Base-by-base conservation (phyloP, 495 filamentous ascomycete genomes). In the Astrothelium subdiscretum region DNA sequence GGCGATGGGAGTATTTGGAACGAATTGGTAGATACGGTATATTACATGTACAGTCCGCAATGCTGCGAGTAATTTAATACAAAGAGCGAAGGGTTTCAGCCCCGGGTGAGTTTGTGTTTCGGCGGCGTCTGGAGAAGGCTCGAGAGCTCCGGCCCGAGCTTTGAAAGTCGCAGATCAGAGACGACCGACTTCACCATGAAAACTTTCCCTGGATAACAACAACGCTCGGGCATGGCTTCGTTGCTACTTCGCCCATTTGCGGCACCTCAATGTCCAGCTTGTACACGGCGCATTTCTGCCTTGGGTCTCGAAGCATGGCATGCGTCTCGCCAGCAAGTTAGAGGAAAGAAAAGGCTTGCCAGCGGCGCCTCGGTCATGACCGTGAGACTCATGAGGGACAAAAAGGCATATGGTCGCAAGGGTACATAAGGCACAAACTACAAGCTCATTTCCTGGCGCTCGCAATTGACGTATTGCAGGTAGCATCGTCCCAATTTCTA, bases 381-480 rank as follows among this genome's bases (percentile, higher is more conserved):
- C 24, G 86, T 87, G 59, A 79, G 80, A 58, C 73, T 89, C 62
- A 71, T 84, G 6, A 68, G 79, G 64, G 82, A 87, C 67, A 79
- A 87, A 26, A 77, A 74, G 54, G 76, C 75, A 44, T 87, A 81
- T 69, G 87, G 85, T 13, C 75, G 78, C 62, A 79, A 79, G 75
- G 78, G 85, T 86, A 69, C n/a, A n/a, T n/a, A n/a, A n/a, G n/a
- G n/a, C n/a, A n/a, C n/a, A n/a, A 32, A 72, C 18, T 54, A 27
- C 0, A 5, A 12, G 18, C 26, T 29, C 42, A 13, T 31, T 31
- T 31, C 5, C 42, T 15, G 24, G 38, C 18, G 35, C 12, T 3
- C 42, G 26, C 18, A 0, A 31, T 35, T 54, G 29, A 61, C 1
- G 40, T 5, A 48, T 22, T 11, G 32, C 62, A 85, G 83, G 83